Base-by-base conservation (phyloP, 306 rosid species). In the Cucumis cinereus region DNA sequence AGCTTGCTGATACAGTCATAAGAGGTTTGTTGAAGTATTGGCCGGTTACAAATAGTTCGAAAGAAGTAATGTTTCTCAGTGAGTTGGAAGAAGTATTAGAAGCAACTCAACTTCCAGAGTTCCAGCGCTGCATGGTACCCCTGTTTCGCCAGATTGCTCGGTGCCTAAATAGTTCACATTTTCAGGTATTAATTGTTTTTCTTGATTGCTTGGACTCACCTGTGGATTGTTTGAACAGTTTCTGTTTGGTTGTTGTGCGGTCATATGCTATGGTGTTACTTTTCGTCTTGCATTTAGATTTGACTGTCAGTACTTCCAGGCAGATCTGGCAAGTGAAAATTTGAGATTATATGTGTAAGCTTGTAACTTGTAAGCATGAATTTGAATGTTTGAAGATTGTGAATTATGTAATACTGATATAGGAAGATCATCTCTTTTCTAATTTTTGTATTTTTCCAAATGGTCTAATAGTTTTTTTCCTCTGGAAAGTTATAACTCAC, bases 21-120 rank as follows among this genome's bases (percentile, higher is more conserved):
- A 84, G 95, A 88, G 93, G 97, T 74, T 84, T 91, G 33, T 74
- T 89, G 81, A 91, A 91, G 90, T 91, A 89, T 86, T 91, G 97
- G 97, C 97, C 97, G 1, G 83, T 91, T 81, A 91, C 97, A 55
- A 91, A 88, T 80, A 91, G 96, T 78, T 77, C 90, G 4, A 91
- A 91, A 85, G 97, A 91, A 85, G 97, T 89, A 43, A 86, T 89
- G 93, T 89, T 91, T 84, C 81, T 91, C 17, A 67, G 90, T 79
- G 97, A 91, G 80, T 80, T 91, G 82, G 96, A 91, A 83, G 97
- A 91, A 84, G 86, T 91, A 72, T 76, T 91, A 61, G 97, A 89
- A 84, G 89, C 91, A 56, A 91, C 93, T 84, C 96, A 89, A 76
- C 88, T 87, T 55, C 87, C 95, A 2, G 97, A 91, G 43, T 91